Evolutionary conservation across 768 basidiomycete species (phyloP).

Genomic region (Kwoniella bestiolae): DNA sequence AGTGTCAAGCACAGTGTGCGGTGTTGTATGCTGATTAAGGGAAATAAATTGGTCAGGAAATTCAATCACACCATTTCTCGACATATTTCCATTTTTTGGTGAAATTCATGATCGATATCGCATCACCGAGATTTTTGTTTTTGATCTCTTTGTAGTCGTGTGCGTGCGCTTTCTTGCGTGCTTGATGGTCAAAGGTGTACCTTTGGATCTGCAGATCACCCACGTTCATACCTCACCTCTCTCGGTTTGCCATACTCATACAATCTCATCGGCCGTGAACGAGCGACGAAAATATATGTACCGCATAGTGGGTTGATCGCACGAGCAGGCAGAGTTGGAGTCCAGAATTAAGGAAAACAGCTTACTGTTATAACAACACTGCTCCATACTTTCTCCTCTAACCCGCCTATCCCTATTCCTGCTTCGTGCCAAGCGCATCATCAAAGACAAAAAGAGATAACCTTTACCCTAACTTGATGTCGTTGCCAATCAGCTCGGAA

Average conservation of each 20-base stretch:
- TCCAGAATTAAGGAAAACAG: no score
- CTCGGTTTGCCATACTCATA: not conserved
- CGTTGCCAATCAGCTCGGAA: constrained; percentile 20
- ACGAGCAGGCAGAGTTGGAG: no score
- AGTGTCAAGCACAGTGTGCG: not conserved
- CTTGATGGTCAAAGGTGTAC: not conserved
- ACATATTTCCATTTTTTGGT: constrained; percentile 12
- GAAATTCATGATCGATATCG: constrained; percentile 1
- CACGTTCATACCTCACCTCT: not conserved
- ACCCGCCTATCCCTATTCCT: no score
- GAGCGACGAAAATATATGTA: no score
- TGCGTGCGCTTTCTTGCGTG: not conserved
- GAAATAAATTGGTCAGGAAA: constrained; percentile 14
- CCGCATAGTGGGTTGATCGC: no score
- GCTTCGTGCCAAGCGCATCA: no score
- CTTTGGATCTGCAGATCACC: not conserved
- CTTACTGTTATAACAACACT: no score
- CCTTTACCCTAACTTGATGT: not conserved
- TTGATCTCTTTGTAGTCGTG: not conserved
- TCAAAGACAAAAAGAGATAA: no score
- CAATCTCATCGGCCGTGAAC: not conserved
- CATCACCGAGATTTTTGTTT: not conserved
- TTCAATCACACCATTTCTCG: constrained; percentile 23
- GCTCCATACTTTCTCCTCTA: no score
- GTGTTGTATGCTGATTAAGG: constrained; percentile 13